Percentiles rank a stretch among this genome's conserved stretches.
Conservation (phyloP, 768 basidiomycete species). For the Psilocybe cubensis region DNA sequence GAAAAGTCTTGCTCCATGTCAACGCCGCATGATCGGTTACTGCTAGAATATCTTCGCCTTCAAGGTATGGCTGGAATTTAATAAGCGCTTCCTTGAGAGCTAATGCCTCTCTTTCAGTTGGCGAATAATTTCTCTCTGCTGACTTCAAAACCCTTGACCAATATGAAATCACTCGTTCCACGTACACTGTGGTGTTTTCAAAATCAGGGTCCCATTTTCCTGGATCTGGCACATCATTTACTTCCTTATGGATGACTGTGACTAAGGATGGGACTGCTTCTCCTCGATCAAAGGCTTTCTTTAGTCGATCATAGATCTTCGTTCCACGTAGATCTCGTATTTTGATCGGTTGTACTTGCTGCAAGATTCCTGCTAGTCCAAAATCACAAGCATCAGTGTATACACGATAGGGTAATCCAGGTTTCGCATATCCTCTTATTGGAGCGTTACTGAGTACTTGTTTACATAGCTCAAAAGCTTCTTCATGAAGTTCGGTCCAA, state of each 20-base stretch:
- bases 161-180: conserved; percentile 22
- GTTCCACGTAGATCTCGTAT: conserved; percentile 32
- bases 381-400: conserved; percentile 40
- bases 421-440: neutral
- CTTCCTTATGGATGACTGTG: conserved; percentile 17
- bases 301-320: conserved; percentile 23
- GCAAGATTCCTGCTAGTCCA: conserved; percentile 28
- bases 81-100: conserved; percentile 39
- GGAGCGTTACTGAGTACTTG: neutral
- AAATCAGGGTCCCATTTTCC: conserved; percentile 26
- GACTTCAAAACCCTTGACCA: conserved; percentile 29
- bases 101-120: conserved; percentile 42
- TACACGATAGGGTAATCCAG: conserved; percentile 30
- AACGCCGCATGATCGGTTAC: conserved; percentile 37
- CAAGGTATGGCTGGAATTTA: conserved; percentile 37
- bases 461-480: neutral
- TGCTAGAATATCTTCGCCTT: conserved; percentile 34
- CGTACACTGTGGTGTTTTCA: conserved; percentile 32
- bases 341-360: conserved; percentile 34
- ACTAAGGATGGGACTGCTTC: conserved; percentile 28
- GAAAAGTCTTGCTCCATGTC: conserved; percentile 38
- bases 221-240: conserved; percentile 15
- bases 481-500: neutral
- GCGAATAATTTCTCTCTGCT: conserved; percentile 38
- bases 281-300: conserved; percentile 19